A percentile compares a stretch with the other conserved stretches of the same genome.
phyloP scores from a whole-genome alignment of 2,329 filamentous ascomycete genomes.

The Knoxdaviesia capensis region DNA sequence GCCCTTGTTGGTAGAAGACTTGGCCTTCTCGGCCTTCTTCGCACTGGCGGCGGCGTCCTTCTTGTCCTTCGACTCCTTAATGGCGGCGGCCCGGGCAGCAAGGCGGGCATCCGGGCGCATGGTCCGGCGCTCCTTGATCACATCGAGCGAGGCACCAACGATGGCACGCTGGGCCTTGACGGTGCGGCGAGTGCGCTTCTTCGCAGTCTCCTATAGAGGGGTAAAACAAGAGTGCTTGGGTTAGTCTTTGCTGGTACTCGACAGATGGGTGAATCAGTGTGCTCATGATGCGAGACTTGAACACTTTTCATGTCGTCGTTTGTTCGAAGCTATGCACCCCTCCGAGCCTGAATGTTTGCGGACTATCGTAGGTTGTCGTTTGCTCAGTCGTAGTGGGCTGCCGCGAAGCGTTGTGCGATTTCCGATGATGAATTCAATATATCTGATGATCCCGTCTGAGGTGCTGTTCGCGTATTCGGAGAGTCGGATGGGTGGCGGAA shows the following conservation, averaged over 20 bases:
- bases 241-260: constrained; percentile 14
- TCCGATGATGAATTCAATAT: no score
- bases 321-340: no score
- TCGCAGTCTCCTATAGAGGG: constrained; percentile 75
- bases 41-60: constrained; percentile 67
- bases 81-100: constrained; percentile 73
- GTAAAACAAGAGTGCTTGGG: constrained; percentile 4
- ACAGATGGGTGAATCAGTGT: neutral
- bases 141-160: constrained; percentile 96
- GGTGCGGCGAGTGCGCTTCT: constrained; percentile 96
- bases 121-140: constrained; percentile 97
- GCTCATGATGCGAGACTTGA: neutral
- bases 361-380: no score
- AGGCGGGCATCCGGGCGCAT: constrained; percentile 90
- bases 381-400: no score
- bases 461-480: no score
- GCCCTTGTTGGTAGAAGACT: constrained; percentile 62
- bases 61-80: constrained; percentile 99
- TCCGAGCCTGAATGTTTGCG: no score
- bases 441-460: no score
- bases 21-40: constrained; percentile 99
- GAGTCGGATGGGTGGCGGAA: no score
- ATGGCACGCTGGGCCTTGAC: constrained; percentile 98
- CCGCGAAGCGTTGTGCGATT: no score
- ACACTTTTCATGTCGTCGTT: no score